Evolutionary conservation across 2,329 filamentous ascomycete genomes (phyloP).

Genomic region (Microcyclospora pomicola): DNA sequence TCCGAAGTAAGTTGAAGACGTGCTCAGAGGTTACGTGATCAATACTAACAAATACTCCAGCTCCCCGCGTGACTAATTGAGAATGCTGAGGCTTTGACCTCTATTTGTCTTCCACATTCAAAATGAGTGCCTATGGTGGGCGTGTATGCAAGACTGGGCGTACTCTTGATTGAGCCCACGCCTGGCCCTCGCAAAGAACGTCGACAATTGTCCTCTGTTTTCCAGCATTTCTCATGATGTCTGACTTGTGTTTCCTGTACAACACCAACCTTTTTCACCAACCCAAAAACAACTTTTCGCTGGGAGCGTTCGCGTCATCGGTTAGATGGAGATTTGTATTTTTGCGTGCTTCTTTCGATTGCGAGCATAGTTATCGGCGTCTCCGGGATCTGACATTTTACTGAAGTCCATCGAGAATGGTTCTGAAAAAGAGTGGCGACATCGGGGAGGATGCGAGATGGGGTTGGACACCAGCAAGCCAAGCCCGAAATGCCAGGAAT

Average conservation of each 20-base stretch:
- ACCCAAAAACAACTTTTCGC: no score
- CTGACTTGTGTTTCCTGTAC: not conserved
- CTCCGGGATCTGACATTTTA: no score
- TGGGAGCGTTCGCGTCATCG: no score
- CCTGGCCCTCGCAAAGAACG: not conserved
- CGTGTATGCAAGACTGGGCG: constrained; percentile 7
- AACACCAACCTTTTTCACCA: not conserved
- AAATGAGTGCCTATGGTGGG: not conserved
- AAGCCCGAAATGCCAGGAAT: no score
- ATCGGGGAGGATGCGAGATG: no score
- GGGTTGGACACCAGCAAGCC: no score
- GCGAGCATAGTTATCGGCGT: no score
- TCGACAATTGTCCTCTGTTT: not conserved
- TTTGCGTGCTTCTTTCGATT: no score
- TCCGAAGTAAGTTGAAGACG: constrained; percentile 29
- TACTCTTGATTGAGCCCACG: constrained; percentile 25
- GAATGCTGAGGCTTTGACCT: constrained; percentile 1
- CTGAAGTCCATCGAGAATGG: no score
- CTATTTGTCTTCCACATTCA: no score
- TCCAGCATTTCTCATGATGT: constrained; percentile 2
- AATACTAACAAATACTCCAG: constrained; percentile 7
- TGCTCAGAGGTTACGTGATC: not conserved
- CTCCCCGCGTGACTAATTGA: constrained; percentile 15
- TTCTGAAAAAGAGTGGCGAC: no score
- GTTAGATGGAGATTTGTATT: no score